A percentile compares a stretch with the other conserved stretches of the same genome.
Evolutionary conservation across 2,329 filamentous ascomycete genomes (phyloP).

Genomic region (Alternaria sp.): DNA sequence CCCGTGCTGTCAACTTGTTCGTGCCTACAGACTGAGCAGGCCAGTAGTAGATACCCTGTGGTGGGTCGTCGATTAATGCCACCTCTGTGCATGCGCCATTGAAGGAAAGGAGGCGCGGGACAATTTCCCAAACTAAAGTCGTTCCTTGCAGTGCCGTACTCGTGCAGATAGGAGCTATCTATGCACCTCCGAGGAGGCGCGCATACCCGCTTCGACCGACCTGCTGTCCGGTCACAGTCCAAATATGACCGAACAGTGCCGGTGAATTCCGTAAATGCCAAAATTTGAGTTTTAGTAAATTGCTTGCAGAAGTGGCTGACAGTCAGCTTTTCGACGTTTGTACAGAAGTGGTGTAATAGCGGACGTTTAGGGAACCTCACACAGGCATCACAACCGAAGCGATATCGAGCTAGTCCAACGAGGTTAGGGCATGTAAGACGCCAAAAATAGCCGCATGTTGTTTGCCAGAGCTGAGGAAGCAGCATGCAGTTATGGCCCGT

Average conservation of each 20-base stretch:
- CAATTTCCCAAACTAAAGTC: not conserved
- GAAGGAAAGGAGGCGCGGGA: not conserved
- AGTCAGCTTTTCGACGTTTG: constrained; percentile 4
- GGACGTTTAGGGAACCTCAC: constrained; percentile 17
- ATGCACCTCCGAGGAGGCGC: constrained; percentile 3
- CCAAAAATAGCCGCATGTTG: constrained; percentile 27
- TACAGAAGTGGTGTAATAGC: constrained; percentile 8
- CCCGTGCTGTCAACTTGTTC: too few relatives aligned
- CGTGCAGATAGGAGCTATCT: not conserved
- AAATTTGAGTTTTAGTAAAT: not conserved
- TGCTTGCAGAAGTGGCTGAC: not conserved
- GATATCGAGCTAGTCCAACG: constrained; percentile 1
- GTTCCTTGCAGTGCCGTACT: constrained; percentile 8
- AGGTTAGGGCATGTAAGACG: constrained; percentile 16
- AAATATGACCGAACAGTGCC: not conserved
- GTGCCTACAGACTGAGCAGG: too few relatives aligned
- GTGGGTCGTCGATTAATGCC: not conserved
- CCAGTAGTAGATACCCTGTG: not conserved
- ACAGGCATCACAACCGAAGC: constrained; percentile 15
- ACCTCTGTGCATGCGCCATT: not conserved
- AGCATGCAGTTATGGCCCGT: not conserved
- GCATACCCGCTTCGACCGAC: constrained; percentile 10
- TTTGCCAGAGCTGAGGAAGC: constrained; percentile 19
- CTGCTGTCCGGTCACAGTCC: not conserved
- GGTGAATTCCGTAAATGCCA: not conserved